Conservation (phyloP, 1,284 basidiomycete genomes). For the Thecaphora frezii region DNA sequence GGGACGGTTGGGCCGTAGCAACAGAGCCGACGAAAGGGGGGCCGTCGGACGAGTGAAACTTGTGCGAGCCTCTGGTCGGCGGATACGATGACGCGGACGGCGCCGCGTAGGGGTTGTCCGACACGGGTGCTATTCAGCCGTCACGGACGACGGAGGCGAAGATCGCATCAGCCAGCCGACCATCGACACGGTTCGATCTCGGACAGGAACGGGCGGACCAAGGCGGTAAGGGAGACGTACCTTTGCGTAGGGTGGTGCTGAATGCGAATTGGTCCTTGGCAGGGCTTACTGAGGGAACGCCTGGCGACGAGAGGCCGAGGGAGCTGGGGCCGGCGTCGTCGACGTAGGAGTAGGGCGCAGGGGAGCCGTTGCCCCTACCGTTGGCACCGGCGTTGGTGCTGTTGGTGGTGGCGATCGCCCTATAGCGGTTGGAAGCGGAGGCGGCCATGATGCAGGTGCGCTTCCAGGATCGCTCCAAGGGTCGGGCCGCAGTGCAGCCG, state of each 20-base stretch:
- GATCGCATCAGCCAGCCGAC: not conserved
- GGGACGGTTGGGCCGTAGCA: conserved; percentile 9
- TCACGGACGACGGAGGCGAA: not conserved
- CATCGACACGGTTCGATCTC: not conserved
- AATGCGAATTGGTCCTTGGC: conserved; percentile 32
- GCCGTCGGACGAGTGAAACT: conserved; percentile 13
- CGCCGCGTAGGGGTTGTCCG: conserved; percentile 21
- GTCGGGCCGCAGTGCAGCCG: too few relatives aligned
- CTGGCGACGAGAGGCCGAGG: not conserved
- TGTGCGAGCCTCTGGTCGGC: conserved; percentile 13
- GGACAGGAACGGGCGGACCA: not conserved
- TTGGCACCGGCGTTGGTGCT: not conserved
- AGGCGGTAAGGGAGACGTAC: not conserved
- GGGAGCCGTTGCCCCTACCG: not conserved
- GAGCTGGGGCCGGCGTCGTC: not conserved
- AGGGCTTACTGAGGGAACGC: not conserved
- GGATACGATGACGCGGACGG: conserved; percentile 17
- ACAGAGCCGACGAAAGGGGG: conserved; percentile 2
- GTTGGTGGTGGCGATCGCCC: not conserved
- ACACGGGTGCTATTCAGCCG: conserved; percentile 1
- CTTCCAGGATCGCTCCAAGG: too few relatives aligned
- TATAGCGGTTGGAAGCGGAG: not conserved
- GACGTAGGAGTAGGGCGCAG: not conserved
- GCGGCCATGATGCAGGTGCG: too few relatives aligned
- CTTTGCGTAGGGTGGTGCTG: conserved; percentile 42